A percentile compares a stretch with the other conserved stretches of the same genome.
These are phyloP conservation scores for Leccinum subtestaceum DNA, from an alignment of 768 basidiomycete species.

Conservation along the genomic window DNA sequence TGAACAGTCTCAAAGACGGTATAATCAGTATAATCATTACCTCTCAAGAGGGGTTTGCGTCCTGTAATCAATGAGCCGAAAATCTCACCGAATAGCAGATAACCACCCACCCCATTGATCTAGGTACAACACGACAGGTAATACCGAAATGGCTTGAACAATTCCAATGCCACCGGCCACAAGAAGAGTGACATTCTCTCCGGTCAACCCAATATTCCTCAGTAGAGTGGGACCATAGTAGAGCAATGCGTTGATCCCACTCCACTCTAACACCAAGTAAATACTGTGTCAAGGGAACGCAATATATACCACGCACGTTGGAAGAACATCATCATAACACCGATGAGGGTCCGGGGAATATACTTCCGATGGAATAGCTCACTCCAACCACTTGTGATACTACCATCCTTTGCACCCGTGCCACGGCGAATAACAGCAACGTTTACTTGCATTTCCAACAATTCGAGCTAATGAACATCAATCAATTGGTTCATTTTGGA, in stretches of 20 bases:
- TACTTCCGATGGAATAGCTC: constrained; percentile 54
- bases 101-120: constrained; percentile 54
- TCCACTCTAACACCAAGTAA: constrained; percentile 59
- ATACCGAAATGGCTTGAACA: constrained; percentile 71
- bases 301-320: constrained; percentile 54
- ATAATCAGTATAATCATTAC: constrained; percentile 21
- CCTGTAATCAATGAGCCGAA: constrained; percentile 37
- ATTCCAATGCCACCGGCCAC: constrained; percentile 78
- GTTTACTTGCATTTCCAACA: constrained; percentile 76
- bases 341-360: constrained; percentile 62
- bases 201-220: constrained; percentile 57
- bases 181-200: constrained; percentile 58
- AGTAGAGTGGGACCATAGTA: constrained; percentile 81
- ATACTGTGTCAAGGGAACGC: neutral
- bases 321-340: constrained; percentile 76
- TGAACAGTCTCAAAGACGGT: neutral
- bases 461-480: constrained; percentile 50
- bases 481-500: neutral
- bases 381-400: constrained; percentile 44
- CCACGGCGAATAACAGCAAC: constrained; percentile 47
- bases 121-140: constrained; percentile 70
- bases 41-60: constrained; percentile 60
- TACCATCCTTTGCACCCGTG: constrained; percentile 18
- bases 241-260: constrained; percentile 79
- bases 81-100: neutral